phyloP scores from a whole-genome alignment of 768 basidiomycete genomes.

The Hygrophoropsis aurantiaca region DNA sequence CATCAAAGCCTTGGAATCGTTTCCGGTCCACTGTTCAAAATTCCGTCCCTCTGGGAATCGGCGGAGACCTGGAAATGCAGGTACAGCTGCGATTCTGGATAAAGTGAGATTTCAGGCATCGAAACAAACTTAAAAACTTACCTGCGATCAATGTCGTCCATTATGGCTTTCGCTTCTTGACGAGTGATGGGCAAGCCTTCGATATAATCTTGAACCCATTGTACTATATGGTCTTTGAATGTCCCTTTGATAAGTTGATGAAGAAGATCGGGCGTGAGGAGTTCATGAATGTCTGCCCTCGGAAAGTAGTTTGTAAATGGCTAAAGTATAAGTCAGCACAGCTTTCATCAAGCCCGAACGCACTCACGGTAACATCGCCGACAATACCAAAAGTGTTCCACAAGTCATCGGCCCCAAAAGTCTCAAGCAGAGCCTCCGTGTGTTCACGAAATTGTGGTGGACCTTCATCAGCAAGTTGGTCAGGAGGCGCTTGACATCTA shows the following conservation, averaged over 20 bases:
- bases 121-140: constrained; percentile 12
- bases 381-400: constrained; percentile 36
- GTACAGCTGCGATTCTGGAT: constrained; percentile 12
- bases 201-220: constrained; percentile 35
- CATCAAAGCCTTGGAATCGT: constrained; percentile 38
- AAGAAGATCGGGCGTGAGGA: constrained; percentile 16
- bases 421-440: constrained; percentile 19
- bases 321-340: neutral
- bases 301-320: constrained; percentile 5
- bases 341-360: no score
- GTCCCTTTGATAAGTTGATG: no score
- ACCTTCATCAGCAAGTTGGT: constrained; percentile 11
- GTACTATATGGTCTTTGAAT: constrained; percentile 41
- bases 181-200: constrained; percentile 8
- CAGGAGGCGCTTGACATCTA: constrained; percentile 12
- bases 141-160: constrained; percentile 36
- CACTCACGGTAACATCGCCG: constrained; percentile 30
- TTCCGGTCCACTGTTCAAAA: constrained; percentile 37
- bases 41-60: constrained; percentile 22
- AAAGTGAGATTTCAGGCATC: neutral
- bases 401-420: constrained; percentile 14
- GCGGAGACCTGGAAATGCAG: constrained; percentile 15
- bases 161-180: constrained; percentile 19
- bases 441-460: constrained; percentile 11
- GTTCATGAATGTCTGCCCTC: constrained; percentile 4